These are phyloP conservation scores for Sarcomyxa edulis DNA, from an alignment of 768 basidiomycete species.

Conservation along the genomic window DNA sequence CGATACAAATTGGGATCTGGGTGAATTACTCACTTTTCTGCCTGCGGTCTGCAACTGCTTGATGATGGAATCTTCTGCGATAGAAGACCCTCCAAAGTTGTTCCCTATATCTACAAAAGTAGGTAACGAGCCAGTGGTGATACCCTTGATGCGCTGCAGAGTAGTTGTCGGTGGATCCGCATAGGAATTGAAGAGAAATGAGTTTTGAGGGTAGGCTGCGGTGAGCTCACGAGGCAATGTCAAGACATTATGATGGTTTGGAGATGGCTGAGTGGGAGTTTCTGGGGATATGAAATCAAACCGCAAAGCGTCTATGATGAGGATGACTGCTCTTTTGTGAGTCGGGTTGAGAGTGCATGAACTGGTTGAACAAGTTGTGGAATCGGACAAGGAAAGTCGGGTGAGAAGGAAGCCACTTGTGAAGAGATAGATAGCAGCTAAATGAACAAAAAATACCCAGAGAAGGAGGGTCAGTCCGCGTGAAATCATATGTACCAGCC, in stretches of 20 bases:
- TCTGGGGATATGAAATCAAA: conserved; percentile 87
- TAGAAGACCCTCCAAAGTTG: conserved; percentile 85
- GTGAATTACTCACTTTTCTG: conserved; percentile 45
- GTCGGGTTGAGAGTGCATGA: conserved; percentile 52
- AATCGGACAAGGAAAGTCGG: conserved; percentile 62
- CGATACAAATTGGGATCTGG: neutral
- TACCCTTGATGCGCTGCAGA: conserved; percentile 88
- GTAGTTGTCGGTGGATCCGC: conserved; percentile 96
- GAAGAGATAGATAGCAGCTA: conserved; percentile 83
- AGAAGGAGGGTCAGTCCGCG: conserved; percentile 33
- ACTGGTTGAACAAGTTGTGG: conserved; percentile 34
- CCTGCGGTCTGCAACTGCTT: conserved; percentile 59
- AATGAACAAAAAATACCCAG: conserved; percentile 64
- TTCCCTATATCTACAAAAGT: conserved; percentile 94
- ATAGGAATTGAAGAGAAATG: conserved; percentile 84
- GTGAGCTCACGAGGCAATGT: conserved; percentile 76
- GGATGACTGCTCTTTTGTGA: conserved; percentile 74
- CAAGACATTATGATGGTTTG: conserved; percentile 77
- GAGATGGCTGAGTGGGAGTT: conserved; percentile 55
- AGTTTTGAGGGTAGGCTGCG: conserved; percentile 54
- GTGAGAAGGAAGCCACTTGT: conserved; percentile 87
- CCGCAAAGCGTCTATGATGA: conserved; percentile 90
- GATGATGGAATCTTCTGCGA: conserved; percentile 85
- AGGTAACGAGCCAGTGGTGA: conserved; percentile 92
- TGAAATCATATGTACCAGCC: conserved; percentile 15